Conservation (phyloP, 371 early-diverging fungal genomes). For the Mortierella sp. region DNA sequence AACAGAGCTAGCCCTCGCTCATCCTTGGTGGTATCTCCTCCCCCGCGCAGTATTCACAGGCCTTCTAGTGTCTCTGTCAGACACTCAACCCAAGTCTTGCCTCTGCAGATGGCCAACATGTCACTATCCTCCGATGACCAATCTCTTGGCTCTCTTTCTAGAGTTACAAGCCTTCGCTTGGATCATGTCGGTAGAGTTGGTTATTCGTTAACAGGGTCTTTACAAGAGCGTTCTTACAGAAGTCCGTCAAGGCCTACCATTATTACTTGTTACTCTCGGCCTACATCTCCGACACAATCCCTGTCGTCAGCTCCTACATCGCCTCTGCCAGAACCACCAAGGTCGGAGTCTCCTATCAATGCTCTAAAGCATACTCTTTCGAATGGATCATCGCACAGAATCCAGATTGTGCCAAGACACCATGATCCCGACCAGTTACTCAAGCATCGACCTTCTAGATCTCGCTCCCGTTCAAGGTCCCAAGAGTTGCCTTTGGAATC, state of each 20-base stretch:
- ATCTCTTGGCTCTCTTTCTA: not conserved
- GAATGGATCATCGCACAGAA: conserved; percentile 43
- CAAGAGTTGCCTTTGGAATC: conserved; percentile 27
- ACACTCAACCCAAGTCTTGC: conserved; percentile 35
- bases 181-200: not conserved
- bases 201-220: not conserved
- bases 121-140: conserved; percentile 2
- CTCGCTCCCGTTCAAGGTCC: conserved; percentile 35
- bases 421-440: conserved; percentile 45
- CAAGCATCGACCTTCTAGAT: conserved; percentile 12
- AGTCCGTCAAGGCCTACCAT: conserved; percentile 26
- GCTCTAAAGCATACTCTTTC: conserved; percentile 31
- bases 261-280: conserved; percentile 11
- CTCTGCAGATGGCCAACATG: conserved; percentile 22
- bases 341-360: conserved; percentile 14
- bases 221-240: conserved; percentile 12
- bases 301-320: conserved; percentile 32
- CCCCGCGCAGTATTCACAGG: conserved; percentile 48
- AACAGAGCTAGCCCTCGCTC: conserved; percentile 37
- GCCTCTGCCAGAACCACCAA: conserved; percentile 38
- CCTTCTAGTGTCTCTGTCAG: conserved; percentile 35
- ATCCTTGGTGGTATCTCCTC: conserved; percentile 47
- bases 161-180: conserved; percentile 28
- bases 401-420: conserved; percentile 45
- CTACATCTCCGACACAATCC: conserved; percentile 27